Conservation (phyloP, 2,329 filamentous ascomycete species). For the Pezizomycotina sp. region DNA sequence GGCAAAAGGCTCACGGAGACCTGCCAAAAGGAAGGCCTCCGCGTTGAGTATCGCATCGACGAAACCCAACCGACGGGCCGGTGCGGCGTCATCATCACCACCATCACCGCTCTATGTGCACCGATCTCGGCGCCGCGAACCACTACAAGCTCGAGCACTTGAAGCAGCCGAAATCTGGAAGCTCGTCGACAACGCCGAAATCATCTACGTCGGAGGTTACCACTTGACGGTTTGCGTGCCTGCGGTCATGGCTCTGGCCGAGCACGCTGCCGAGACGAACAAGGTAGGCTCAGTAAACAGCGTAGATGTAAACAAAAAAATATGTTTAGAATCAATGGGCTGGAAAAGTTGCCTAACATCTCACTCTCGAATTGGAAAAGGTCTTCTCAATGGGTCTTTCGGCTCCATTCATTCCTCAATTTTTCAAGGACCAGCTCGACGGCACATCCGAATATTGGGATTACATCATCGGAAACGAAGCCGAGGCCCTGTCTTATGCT, state of each 20-base stretch:
- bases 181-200: constrained; percentile 70
- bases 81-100: constrained; percentile 92
- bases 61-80: constrained; percentile 70
- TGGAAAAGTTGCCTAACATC: background rate
- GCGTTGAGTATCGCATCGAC: constrained; percentile 89
- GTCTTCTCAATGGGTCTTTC: constrained; percentile 77
- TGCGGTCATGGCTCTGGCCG: constrained; percentile 74
- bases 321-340: constrained; percentile 1
- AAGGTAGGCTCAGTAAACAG: constrained; percentile 40
- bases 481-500: constrained; percentile 76
- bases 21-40: constrained; percentile 63
- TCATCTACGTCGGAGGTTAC: constrained; percentile 90
- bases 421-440: constrained; percentile 94
- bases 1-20: constrained; percentile 73
- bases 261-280: constrained; percentile 76
- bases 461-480: constrained; percentile 93
- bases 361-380: constrained; percentile 29
- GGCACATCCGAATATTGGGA: constrained; percentile 80
- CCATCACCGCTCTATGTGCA: constrained; percentile 87
- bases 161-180: constrained; percentile 84
- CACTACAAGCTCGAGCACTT: constrained; percentile 91
- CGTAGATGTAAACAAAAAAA: background rate
- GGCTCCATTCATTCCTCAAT: constrained; percentile 87
- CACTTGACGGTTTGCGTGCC: constrained; percentile 92
- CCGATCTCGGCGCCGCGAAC: constrained; percentile 89